Conservation (phyloP, 345 rosid genomes). For the Arabidopsis arenosa region DNA sequence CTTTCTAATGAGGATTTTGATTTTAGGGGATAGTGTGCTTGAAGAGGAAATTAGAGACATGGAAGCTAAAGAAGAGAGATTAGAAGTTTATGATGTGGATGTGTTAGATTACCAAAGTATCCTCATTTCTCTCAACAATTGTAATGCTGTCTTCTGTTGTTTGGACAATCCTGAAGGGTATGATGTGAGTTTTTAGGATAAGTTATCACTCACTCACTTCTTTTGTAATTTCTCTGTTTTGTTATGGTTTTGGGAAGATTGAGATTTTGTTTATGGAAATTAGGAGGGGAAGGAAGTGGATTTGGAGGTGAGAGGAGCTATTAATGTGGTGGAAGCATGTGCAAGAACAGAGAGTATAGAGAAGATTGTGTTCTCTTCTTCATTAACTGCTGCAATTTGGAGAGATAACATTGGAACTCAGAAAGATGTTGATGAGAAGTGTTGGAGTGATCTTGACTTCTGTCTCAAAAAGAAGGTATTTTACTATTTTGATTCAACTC, state of each 20-base stretch:
- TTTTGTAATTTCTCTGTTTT: neutral
- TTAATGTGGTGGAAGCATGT: slow-evolving; percentile 86
- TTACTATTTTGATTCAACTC: neutral
- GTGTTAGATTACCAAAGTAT: slow-evolving; percentile 78
- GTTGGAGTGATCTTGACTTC: slow-evolving; percentile 76
- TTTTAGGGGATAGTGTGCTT: slow-evolving; percentile 59
- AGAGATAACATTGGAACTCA: slow-evolving; percentile 63
- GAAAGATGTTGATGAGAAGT: slow-evolving; percentile 76
- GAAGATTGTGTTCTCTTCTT: slow-evolving; percentile 74
- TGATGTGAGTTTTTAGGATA: slow-evolving; percentile 49
- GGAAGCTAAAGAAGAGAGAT: slow-evolving; percentile 59
- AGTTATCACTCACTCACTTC: neutral
- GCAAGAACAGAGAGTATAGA: slow-evolving; percentile 69
- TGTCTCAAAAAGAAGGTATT: slow-evolving; percentile 80
- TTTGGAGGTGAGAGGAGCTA: slow-evolving; percentile 83
- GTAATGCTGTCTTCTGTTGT: slow-evolving; percentile 71
- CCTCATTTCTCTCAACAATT: slow-evolving; percentile 63
- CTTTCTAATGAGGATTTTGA: neutral
- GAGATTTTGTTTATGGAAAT: neutral
- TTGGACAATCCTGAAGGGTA: slow-evolving; percentile 68
- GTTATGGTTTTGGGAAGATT: neutral
- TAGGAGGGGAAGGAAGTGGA: slow-evolving; percentile 62
- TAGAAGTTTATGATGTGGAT: slow-evolving; percentile 59
- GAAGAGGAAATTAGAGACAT: slow-evolving; percentile 61
- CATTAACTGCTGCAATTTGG: slow-evolving; percentile 86